phyloP scores from a whole-genome alignment of 2,329 filamentous ascomycete species.

The Sclerotinia borealis region DNA sequence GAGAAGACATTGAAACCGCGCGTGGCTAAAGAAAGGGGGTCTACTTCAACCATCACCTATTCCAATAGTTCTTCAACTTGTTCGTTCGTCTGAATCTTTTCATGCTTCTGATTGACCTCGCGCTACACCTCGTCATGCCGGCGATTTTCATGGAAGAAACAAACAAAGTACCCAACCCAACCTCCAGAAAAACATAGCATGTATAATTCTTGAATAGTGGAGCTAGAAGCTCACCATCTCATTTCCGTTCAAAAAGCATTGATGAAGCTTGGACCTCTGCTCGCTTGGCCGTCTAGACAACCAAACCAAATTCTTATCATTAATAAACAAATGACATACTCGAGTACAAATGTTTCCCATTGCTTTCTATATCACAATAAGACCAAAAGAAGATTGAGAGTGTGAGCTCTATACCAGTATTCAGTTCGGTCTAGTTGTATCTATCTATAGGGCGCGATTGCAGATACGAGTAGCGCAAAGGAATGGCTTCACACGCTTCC shows the following conservation, averaged over 20 bases:
- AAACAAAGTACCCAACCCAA: constrained; percentile 1
- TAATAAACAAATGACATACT: neutral
- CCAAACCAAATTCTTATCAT: no score
- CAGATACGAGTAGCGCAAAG: neutral
- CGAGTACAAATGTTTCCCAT: neutral
- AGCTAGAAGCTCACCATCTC: constrained; percentile 1
- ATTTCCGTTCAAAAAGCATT: neutral
- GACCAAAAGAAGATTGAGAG: neutral
- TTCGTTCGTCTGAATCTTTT: neutral
- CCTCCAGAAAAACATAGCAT: constrained; percentile 3
- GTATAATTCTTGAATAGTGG: constrained; percentile 6
- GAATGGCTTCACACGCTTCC: neutral
- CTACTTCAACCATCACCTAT: neutral
- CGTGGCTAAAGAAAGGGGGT: constrained; percentile 6
- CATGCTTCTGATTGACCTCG: neutral
- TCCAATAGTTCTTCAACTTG: neutral
- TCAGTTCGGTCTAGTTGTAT: no score
- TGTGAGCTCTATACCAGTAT: neutral
- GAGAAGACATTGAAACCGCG: neutral
- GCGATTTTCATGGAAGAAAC: neutral
- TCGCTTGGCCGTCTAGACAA: constrained; percentile 4
- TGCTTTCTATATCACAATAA: neutral
- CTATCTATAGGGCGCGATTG: neutral
- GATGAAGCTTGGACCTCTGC: constrained; percentile 4
- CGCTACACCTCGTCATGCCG: constrained; percentile 3